Evolutionary conservation across 2,329 filamentous ascomycete species (phyloP).

Genomic region (Truncatella angustata): DNA sequence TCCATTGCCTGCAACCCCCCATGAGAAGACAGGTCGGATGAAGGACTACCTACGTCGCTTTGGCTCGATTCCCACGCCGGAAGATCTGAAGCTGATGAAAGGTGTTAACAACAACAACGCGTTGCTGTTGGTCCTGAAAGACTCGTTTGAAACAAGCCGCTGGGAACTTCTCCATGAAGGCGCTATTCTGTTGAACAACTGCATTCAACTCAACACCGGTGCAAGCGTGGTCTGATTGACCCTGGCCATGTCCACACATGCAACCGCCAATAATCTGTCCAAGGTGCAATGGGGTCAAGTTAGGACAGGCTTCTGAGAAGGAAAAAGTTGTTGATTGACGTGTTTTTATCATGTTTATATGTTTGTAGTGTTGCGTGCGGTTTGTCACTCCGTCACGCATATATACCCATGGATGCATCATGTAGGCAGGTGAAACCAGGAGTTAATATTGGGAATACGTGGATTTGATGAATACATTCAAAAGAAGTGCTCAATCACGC

Average conservation of each 20-base stretch:
- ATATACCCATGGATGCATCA: neutral
- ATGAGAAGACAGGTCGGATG: conserved; percentile 76
- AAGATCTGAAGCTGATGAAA: conserved; percentile 69
- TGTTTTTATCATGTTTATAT: too few relatives aligned
- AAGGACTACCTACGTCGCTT: conserved; percentile 71
- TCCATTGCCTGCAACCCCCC: conserved; percentile 53
- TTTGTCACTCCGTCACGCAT: neutral
- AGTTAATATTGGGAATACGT: too few relatives aligned
- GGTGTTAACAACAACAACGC: conserved; percentile 83
- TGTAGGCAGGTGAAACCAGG: neutral
- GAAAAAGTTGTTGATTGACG: too few relatives aligned
- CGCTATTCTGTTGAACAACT: conserved; percentile 75
- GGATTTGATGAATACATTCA: too few relatives aligned
- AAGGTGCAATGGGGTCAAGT: too few relatives aligned
- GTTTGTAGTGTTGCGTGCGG: neutral
- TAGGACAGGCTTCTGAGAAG: too few relatives aligned
- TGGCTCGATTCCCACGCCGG: conserved; percentile 69
- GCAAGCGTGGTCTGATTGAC: conserved; percentile 15
- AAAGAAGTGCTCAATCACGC: too few relatives aligned
- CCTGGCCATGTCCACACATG: too few relatives aligned
- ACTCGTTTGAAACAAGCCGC: conserved; percentile 76
- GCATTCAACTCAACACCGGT: conserved; percentile 58
- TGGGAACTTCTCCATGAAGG: conserved; percentile 94
- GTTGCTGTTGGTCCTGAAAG: conserved; percentile 75
- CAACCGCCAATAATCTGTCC: too few relatives aligned